Percentiles rank a stretch among this genome's conserved stretches.
Evolutionary conservation across 164 flowering plant species (phyloP).

Genomic region (Magnolia changhungtana): DNA sequence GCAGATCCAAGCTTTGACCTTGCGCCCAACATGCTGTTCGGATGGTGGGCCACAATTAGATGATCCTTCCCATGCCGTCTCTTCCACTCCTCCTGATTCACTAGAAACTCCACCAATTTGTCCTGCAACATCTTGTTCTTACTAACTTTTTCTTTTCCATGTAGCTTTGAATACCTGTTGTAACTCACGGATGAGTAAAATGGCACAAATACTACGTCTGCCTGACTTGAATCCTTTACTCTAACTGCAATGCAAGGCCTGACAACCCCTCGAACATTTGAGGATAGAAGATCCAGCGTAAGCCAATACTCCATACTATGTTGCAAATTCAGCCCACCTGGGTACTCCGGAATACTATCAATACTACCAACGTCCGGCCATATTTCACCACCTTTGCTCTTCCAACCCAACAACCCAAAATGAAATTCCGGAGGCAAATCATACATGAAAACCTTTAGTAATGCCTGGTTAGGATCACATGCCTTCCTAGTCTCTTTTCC

Average conservation of each 20-base stretch:
- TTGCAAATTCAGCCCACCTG: constrained; percentile 88
- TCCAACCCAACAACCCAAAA: constrained; percentile 80
- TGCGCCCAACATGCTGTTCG: constrained; percentile 77
- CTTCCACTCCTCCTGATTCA: constrained; percentile 65
- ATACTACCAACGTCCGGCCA: constrained; percentile 65
- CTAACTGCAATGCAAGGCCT: constrained; percentile 72
- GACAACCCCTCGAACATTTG: constrained; percentile 29
- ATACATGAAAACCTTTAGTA: constrained; percentile 68
- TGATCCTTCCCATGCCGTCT: constrained; percentile 65
- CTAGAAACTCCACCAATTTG: constrained; percentile 61
- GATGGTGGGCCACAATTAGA: constrained; percentile 87
- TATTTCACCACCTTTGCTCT: constrained; percentile 30
- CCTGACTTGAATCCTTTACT: constrained; percentile 64
- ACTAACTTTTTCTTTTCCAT: constrained; percentile 43
- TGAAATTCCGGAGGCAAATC: constrained; percentile 86
- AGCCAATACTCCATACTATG: constrained; percentile 94
- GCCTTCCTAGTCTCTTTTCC: constrained; percentile 12
- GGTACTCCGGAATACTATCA: constrained; percentile 50
- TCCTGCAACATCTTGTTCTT: constrained; percentile 57
- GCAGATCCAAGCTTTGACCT: constrained; percentile 68
- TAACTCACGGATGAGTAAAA: constrained; percentile 90
- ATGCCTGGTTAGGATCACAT: constrained; percentile 38
- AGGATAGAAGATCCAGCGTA: constrained; percentile 79
- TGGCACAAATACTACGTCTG: constrained; percentile 81
- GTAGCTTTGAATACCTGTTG: constrained; percentile 62